Percentiles rank a stretch among this genome's conserved stretches.
Conservation (phyloP, 257 asterid species). For the Forsythia viridissima region DNA sequence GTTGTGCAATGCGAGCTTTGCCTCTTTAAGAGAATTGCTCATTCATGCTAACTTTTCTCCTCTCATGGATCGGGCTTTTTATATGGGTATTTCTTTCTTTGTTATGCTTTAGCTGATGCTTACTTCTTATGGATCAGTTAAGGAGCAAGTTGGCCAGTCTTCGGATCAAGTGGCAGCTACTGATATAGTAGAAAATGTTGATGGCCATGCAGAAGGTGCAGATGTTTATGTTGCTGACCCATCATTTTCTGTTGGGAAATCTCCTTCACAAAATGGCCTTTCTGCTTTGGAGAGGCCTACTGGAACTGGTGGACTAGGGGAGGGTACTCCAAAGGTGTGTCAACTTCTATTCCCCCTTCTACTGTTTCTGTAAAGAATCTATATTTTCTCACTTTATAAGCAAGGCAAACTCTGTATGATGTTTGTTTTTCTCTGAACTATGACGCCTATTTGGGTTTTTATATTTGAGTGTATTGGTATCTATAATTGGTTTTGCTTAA, state of each 20-base stretch:
- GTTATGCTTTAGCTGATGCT: slow-evolving; percentile 19
- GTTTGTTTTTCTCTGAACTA: background rate
- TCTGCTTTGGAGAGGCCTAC: slow-evolving; percentile 46
- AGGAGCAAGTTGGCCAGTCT: slow-evolving; percentile 44
- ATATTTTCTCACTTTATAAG: background rate
- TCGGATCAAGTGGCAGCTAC: slow-evolving; percentile 33
- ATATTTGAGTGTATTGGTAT: background rate
- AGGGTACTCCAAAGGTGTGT: slow-evolving; percentile 91
- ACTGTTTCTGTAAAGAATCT: background rate
- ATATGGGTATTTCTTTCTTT: slow-evolving; percentile 11
- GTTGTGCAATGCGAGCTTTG: background rate
- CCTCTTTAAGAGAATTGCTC: background rate
- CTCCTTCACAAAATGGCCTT: slow-evolving; percentile 65
- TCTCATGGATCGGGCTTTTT: background rate
- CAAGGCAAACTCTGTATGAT: background rate
- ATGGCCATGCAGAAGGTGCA: slow-evolving; percentile 45
- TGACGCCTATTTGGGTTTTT: background rate
- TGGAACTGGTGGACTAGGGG: slow-evolving; percentile 86
- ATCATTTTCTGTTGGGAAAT: slow-evolving; percentile 78
- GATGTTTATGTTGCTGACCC: slow-evolving; percentile 57
- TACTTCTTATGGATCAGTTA: slow-evolving; percentile 30
- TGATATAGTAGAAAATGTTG: slow-evolving; percentile 36
- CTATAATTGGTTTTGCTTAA: background rate
- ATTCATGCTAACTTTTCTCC: background rate
- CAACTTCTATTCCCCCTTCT: slow-evolving; percentile 9